Percentiles rank a stretch among this genome's conserved stretches.
These are phyloP conservation scores for Penicillium paradoxum DNA, from an alignment of 495 filamentous ascomycete species.

Conservation along the genomic window DNA sequence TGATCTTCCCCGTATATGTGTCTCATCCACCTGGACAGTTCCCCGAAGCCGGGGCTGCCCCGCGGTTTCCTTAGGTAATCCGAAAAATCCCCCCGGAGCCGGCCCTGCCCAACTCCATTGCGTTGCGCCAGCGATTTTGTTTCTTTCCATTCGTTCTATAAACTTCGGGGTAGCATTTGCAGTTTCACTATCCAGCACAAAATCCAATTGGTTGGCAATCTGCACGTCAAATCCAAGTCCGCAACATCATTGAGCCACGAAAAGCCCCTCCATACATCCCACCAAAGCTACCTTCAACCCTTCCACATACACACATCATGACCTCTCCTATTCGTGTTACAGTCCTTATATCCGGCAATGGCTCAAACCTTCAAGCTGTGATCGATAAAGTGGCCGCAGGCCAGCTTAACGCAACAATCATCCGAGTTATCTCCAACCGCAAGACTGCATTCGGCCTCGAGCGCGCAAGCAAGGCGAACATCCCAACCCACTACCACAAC, in stretches of 20 bases:
- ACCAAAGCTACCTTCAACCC: background rate
- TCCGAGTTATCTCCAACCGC: slow-evolving; percentile 78
- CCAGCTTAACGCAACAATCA: slow-evolving; percentile 58
- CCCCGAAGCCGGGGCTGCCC: background rate
- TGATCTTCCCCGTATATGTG: background rate
- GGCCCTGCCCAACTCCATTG: background rate
- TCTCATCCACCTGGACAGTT: background rate
- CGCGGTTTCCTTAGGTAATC: background rate
- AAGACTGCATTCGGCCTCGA: slow-evolving; percentile 73
- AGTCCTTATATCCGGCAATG: slow-evolving; percentile 72
- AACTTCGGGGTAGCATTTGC: background rate
- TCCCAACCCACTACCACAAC: slow-evolving; percentile 84
- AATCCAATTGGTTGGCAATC: background rate
- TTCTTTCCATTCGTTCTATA: background rate
- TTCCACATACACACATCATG: slow-evolving; percentile 19
- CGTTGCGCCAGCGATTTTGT: background rate
- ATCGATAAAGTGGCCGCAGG: slow-evolving; percentile 63
- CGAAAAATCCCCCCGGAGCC: background rate
- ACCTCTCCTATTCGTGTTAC: slow-evolving; percentile 42
- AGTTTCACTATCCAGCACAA: background rate
- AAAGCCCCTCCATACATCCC: background rate
- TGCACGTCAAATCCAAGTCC: background rate
- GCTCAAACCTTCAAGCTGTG: slow-evolving; percentile 85
- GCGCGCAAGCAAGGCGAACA: slow-evolving; percentile 62
- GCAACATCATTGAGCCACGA: background rate